These are phyloP conservation scores for Harringtonia aguacate DNA, from an alignment of 2,329 filamentous ascomycete genomes.

Conservation along the genomic window DNA sequence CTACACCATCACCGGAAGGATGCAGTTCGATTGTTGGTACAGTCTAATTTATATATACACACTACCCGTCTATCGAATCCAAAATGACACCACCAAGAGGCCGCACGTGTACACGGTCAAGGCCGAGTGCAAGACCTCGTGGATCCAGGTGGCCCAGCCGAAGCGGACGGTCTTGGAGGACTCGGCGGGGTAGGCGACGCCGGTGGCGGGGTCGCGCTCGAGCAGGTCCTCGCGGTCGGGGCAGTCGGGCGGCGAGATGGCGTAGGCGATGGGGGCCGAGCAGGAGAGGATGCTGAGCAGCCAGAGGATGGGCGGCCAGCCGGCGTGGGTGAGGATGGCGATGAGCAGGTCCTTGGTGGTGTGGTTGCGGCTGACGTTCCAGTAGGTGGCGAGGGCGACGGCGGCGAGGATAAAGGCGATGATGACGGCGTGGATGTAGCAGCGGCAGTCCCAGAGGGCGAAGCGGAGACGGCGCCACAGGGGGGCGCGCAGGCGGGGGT, in stretches of 20 bases:
- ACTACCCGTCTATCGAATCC: too few species aligned
- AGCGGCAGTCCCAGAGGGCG: conserved; percentile 42
- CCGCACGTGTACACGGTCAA: too few species aligned
- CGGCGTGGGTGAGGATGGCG: conserved; percentile 46
- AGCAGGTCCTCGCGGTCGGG: conserved; percentile 48
- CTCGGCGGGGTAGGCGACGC: conserved; percentile 35
- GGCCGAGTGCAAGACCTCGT: too few species aligned
- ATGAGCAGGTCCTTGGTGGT: conserved; percentile 44
- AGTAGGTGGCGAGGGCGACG: conserved; percentile 32
- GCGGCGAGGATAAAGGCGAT: conserved; percentile 30
- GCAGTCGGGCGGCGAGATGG: conserved; percentile 46
- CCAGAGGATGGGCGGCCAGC: conserved; percentile 51
- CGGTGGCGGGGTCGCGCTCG: conserved; percentile 40
- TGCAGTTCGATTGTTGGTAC: too few species aligned
- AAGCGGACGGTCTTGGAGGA: conserved; percentile 31
- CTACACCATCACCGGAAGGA: too few species aligned
- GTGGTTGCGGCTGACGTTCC: conserved; percentile 26
- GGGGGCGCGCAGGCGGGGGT: conserved; percentile 37
- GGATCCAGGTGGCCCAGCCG: too few species aligned
- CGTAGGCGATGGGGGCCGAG: conserved; percentile 50
- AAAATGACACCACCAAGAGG: too few species aligned
- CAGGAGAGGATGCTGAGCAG: conserved; percentile 41
- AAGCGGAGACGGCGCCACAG: conserved; percentile 42
- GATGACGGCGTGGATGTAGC: conserved; percentile 29
- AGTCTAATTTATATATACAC: too few species aligned